phyloP scores from a whole-genome alignment of 768 basidiomycete species.

The Trametes cubensis region DNA sequence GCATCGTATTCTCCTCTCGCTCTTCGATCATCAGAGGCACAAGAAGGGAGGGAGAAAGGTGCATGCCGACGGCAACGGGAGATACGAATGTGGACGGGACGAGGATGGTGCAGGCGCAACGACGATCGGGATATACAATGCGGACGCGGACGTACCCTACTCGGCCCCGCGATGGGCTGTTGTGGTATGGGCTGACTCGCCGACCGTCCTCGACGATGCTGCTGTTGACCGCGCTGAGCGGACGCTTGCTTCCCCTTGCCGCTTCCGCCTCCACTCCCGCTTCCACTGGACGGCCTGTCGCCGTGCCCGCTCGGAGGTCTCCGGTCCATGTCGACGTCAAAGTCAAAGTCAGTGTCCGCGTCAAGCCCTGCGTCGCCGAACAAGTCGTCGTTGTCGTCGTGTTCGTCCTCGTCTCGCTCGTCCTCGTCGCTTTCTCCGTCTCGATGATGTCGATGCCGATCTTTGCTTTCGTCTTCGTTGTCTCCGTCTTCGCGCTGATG shows the following conservation, averaged over 20 bases:
- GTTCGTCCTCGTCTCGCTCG: neutral
- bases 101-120: neutral
- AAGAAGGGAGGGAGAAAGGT: neutral
- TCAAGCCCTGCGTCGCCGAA: no score
- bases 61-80: neutral
- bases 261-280: no score
- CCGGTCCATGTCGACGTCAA: slow-evolving; percentile 11
- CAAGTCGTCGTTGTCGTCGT: no score
- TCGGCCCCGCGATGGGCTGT: slow-evolving; percentile 22
- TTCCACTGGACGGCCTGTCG: neutral
- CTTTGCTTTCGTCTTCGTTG: no score
- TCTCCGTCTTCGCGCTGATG: no score
- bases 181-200: slow-evolving; percentile 25
- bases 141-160: slow-evolving; percentile 20
- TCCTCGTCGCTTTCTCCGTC: neutral
- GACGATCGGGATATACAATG: no score
- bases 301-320: slow-evolving; percentile 7
- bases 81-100: neutral
- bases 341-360: neutral
- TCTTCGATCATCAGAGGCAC: neutral
- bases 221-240: slow-evolving; percentile 7
- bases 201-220: slow-evolving; percentile 23
- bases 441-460: neutral
- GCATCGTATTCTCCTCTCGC: neutral
- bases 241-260: slow-evolving; percentile 8